phyloP scores from a whole-genome alignment of 805 yeast genomes.

The Spathaspora passalidarum region DNA sequence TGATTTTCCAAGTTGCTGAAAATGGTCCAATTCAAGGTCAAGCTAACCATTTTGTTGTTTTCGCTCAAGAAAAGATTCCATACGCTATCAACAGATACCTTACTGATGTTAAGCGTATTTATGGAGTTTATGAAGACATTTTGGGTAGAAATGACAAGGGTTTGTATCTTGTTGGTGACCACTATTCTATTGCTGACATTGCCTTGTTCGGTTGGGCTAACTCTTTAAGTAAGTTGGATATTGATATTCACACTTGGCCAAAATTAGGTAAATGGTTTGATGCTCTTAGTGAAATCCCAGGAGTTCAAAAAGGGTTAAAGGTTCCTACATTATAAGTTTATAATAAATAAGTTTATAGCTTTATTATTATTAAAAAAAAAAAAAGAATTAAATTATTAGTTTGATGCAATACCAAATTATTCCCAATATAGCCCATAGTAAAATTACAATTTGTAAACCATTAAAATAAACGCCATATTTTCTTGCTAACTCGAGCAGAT shows the following conservation, averaged over 20 bases:
- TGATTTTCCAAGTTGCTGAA: conserved; percentile 52
- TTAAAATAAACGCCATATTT: background rate
- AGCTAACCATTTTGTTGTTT: conserved; percentile 44
- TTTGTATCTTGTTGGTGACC: conserved; percentile 55
- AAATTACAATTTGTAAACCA: background rate
- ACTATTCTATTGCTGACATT: conserved; percentile 58
- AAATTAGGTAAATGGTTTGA: conserved; percentile 39
- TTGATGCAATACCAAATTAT: background rate
- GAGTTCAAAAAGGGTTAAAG: conserved; percentile 26
- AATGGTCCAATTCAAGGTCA: conserved; percentile 63
- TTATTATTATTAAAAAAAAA: too few relatives aligned
- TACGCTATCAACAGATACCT: conserved; percentile 52
- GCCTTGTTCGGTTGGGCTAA: conserved; percentile 46
- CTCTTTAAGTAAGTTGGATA: conserved; percentile 12
- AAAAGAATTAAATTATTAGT: background rate
- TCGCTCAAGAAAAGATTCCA: conserved; percentile 49
- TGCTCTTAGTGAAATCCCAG: conserved; percentile 28
- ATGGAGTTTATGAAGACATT: conserved; percentile 52
- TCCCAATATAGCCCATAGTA: background rate
- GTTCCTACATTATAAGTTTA: background rate
- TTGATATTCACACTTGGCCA: conserved; percentile 40
- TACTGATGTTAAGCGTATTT: conserved; percentile 51
- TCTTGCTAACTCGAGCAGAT: background rate
- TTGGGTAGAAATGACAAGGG: conserved; percentile 45
- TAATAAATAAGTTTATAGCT: background rate